These are phyloP conservation scores for Vickermania spadyakhi DNA, from an alignment of 208 protist species.

Conservation along the genomic window DNA sequence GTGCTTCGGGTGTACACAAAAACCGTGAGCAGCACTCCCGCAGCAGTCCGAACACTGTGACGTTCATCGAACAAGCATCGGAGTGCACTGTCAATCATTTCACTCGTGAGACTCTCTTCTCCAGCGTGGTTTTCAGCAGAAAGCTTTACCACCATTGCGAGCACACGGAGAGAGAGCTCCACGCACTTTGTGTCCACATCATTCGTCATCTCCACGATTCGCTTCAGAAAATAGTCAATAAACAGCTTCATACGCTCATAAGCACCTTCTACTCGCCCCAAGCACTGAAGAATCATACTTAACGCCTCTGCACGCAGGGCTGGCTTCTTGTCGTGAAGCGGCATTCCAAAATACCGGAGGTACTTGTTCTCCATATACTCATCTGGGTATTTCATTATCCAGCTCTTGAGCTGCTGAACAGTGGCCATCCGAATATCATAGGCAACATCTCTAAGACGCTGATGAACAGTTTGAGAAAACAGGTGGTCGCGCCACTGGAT, in stretches of 20 bases:
- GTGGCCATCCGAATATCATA: constrained; percentile 68
- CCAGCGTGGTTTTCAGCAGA: constrained; percentile 49
- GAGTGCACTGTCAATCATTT: constrained; percentile 73
- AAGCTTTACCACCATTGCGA: constrained; percentile 57
- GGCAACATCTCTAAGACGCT: constrained; percentile 77
- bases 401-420: constrained; percentile 63
- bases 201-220: constrained; percentile 76
- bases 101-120: constrained; percentile 57
- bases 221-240: constrained; percentile 71
- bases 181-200: constrained; percentile 75
- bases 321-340: constrained; percentile 77
- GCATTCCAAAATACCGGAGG: constrained; percentile 85
- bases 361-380: constrained; percentile 85
- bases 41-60: constrained; percentile 69
- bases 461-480: constrained; percentile 74
- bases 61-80: constrained; percentile 82
- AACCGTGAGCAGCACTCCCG: constrained; percentile 72
- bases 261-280: constrained; percentile 43
- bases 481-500: constrained; percentile 60
- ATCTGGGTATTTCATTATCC: constrained; percentile 64
- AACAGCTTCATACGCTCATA: constrained; percentile 75
- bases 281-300: constrained; percentile 56
- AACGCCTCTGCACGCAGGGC: constrained; percentile 74
- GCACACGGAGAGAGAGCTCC: constrained; percentile 77
- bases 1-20: constrained; percentile 74